phyloP scores from a whole-genome alignment of 2,329 filamentous ascomycete species.

The Dissoconium aciculare region DNA sequence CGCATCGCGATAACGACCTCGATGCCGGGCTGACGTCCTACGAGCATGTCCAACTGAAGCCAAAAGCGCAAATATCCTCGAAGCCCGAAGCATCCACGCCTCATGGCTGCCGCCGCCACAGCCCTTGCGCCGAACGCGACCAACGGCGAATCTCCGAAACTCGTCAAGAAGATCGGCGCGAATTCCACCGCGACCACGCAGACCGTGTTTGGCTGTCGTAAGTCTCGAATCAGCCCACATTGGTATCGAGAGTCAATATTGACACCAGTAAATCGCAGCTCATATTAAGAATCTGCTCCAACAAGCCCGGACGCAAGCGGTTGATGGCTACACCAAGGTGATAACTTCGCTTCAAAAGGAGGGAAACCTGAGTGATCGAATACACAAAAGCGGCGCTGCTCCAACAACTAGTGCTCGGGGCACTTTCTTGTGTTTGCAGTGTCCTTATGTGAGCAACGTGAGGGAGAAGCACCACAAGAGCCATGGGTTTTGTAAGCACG shows the following conservation, averaged over 20 bases:
- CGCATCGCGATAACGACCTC: too few relatives aligned
- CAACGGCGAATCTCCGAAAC: constrained; percentile 29
- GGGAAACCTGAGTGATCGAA: constrained; percentile 52
- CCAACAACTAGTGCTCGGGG: constrained; percentile 14
- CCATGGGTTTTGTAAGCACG: constrained; percentile 54
- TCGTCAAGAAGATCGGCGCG: constrained; percentile 22
- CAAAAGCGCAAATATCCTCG: too few relatives aligned
- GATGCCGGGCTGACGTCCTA: too few relatives aligned
- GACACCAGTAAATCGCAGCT: constrained; percentile 37
- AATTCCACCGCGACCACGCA: constrained; percentile 21
- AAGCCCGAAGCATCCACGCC: too few relatives aligned
- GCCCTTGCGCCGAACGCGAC: constrained; percentile 25
- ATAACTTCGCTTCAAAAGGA: constrained; percentile 56
- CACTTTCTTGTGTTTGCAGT: constrained; percentile 56
- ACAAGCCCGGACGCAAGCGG: constrained; percentile 51
- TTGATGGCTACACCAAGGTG: constrained; percentile 57
- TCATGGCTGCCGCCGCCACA: constrained; percentile 21
- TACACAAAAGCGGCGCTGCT: constrained; percentile 35
- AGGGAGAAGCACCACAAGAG: constrained; percentile 57
- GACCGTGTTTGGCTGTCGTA: constrained; percentile 11
- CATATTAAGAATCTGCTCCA: constrained; percentile 57
- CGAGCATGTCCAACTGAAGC: too few relatives aligned
- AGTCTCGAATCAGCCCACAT: constrained; percentile 5
- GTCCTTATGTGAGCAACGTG: constrained; percentile 51
- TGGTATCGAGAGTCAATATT: not conserved